These are phyloP conservation scores for Globisporangium polare DNA, from an alignment of 352 stramenopile species.

Conservation along the genomic window DNA sequence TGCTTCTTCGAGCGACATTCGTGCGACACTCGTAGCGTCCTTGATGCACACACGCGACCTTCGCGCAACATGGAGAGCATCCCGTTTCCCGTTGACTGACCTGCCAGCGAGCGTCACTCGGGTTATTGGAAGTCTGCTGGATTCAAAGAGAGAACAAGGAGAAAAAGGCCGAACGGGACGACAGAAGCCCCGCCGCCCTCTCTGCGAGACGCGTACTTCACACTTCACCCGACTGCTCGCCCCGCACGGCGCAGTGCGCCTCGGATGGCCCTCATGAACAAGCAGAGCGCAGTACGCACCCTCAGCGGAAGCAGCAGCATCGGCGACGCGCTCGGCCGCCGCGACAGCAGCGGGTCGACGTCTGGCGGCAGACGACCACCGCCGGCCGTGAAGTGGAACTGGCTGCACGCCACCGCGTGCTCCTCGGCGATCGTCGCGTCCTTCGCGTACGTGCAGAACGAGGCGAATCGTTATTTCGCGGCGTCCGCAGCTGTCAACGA, in stretches of 20 bases:
- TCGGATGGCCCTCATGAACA: neutral
- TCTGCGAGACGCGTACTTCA: neutral
- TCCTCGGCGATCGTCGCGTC: constrained; percentile 64
- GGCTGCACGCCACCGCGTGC: constrained; percentile 67
- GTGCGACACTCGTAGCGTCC: no score
- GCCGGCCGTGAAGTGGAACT: constrained; percentile 53
- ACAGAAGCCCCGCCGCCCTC: neutral
- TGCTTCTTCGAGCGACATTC: neutral
- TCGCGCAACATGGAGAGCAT: constrained; percentile 7
- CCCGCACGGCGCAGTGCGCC: neutral
- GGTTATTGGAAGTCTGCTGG: neutral
- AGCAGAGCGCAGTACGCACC: neutral
- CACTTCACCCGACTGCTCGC: no score
- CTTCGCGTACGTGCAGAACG: constrained; percentile 63
- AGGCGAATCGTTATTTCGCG: constrained; percentile 38
- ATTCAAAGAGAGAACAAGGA: neutral
- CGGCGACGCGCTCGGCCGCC: neutral
- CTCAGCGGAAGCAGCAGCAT: neutral
- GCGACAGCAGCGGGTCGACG: neutral
- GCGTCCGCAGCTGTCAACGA: neutral
- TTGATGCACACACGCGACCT: neutral
- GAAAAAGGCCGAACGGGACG: neutral
- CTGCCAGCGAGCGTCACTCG: neutral
- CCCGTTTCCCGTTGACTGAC: neutral
- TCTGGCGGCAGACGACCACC: constrained; percentile 3